Percentiles rank a stretch among this genome's conserved stretches.
These are phyloP conservation scores for Spencermartinsiella europaea DNA, from an alignment of 805 yeast genomes.

Conservation along the genomic window DNA sequence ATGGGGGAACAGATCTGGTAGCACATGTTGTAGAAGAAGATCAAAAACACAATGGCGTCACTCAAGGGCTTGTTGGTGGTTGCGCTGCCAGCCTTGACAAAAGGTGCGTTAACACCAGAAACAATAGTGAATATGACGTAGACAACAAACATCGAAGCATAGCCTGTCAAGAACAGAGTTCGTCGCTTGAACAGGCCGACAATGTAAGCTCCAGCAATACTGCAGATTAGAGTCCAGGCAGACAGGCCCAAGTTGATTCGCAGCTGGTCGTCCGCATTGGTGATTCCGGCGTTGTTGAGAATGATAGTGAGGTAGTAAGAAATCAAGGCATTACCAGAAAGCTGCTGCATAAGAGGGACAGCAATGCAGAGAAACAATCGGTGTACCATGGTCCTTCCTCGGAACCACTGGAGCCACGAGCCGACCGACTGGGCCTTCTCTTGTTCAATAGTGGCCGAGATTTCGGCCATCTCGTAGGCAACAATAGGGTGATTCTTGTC, in stretches of 20 bases:
- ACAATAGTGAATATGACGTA: slow-evolving; percentile 23
- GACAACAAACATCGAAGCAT: slow-evolving; percentile 13
- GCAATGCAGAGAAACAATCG: slow-evolving; percentile 9
- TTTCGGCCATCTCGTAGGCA: slow-evolving; percentile 25
- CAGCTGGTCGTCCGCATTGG: slow-evolving; percentile 18
- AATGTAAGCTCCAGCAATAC: slow-evolving; percentile 10
- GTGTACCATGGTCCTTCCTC: slow-evolving; percentile 12
- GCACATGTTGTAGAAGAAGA: slow-evolving; percentile 34
- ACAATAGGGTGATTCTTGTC: slow-evolving; percentile 23
- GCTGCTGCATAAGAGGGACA: slow-evolving; percentile 10
- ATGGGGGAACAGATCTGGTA: slow-evolving; percentile 17
- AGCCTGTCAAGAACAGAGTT: slow-evolving; percentile 13
- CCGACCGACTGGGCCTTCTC: slow-evolving; percentile 13
- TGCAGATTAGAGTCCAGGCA: slow-evolving; percentile 8
- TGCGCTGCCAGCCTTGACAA: slow-evolving; percentile 23
- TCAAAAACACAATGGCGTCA: slow-evolving; percentile 46
- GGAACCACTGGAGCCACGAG: slow-evolving; percentile 15
- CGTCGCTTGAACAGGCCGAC: slow-evolving; percentile 11
- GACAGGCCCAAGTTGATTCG: slow-evolving; percentile 15
- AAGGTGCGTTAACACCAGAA: slow-evolving; percentile 39
- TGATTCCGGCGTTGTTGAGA: slow-evolving; percentile 48
- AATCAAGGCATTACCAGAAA: slow-evolving; percentile 13
- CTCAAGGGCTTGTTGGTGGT: slow-evolving; percentile 38
- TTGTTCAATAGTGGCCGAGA: slow-evolving; percentile 17
- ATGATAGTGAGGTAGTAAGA: slow-evolving; percentile 46